Evolutionary conservation across 2,329 filamentous ascomycete species (phyloP).

Genomic region (Exophiala oligosperma): DNA sequence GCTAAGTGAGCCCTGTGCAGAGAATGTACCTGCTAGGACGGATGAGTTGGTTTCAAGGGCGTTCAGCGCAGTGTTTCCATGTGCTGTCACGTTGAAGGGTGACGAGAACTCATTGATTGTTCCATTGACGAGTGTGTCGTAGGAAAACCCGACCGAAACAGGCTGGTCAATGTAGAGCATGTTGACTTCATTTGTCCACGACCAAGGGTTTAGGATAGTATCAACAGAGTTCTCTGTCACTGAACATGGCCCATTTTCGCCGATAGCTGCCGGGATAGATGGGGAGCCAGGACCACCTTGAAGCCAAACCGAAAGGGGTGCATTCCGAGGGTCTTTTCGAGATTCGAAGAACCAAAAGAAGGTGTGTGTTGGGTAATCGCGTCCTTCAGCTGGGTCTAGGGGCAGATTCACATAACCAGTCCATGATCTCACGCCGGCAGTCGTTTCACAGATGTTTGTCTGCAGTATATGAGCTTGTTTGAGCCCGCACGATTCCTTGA

Average conservation of each 20-base stretch:
- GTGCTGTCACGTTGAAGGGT: conserved; percentile 32
- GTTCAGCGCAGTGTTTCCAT: conserved; percentile 32
- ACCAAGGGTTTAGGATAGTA: conserved; percentile 57
- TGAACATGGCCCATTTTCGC: conserved; percentile 54
- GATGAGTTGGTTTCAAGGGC: conserved; percentile 51
- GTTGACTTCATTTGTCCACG: conserved; percentile 59
- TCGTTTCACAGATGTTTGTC: conserved; percentile 58
- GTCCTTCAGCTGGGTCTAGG: conserved; percentile 42
- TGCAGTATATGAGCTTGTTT: conserved; percentile 22
- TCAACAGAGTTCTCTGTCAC: conserved; percentile 54
- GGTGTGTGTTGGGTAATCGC: conserved; percentile 60
- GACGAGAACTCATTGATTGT: conserved; percentile 36
- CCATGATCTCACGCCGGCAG: conserved; percentile 57
- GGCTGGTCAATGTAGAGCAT: conserved; percentile 68
- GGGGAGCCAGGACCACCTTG: conserved; percentile 53
- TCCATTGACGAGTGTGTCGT: conserved; percentile 46
- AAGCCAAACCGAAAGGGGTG: conserved; percentile 47
- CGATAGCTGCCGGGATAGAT: conserved; percentile 57
- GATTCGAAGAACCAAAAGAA: conserved; percentile 54
- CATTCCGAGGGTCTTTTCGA: conserved; percentile 44
- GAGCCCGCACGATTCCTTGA: not conserved
- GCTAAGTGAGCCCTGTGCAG: conserved; percentile 44
- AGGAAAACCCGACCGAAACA: conserved; percentile 59
- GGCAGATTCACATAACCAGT: conserved; percentile 61
- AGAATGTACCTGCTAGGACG: conserved; percentile 54